A percentile compares a stretch with the other conserved stretches of the same genome.
Evolutionary conservation across 805 yeast species (phyloP).

Genomic region (Monosporozyma servazzii): DNA sequence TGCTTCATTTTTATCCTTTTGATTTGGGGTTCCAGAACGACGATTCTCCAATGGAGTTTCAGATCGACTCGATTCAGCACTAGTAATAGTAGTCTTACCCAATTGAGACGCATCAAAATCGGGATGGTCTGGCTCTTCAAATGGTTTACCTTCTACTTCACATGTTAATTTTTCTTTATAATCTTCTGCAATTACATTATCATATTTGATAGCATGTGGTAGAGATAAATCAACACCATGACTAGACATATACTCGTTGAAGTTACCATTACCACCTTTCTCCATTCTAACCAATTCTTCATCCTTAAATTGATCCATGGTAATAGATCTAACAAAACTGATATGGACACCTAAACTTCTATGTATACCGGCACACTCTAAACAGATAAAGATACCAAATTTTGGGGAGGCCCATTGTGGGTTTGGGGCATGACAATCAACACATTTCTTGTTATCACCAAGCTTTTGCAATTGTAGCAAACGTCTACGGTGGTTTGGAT

Average conservation of each 20-base stretch:
- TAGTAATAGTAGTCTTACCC: not conserved
- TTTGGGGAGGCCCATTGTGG: slow-evolving; percentile 99
- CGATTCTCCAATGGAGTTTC: slow-evolving; percentile 33
- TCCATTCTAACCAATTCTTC: slow-evolving; percentile 90
- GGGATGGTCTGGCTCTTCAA: slow-evolving; percentile 54
- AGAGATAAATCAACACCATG: slow-evolving; percentile 61
- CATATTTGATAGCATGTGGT: slow-evolving; percentile 68
- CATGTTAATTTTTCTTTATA: slow-evolving; percentile 77
- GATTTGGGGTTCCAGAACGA: slow-evolving; percentile 34
- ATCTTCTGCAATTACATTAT: slow-evolving; percentile 89
- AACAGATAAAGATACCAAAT: slow-evolving; percentile 92
- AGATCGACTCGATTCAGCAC: slow-evolving; percentile 8
- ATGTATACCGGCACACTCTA: slow-evolving; percentile 96
- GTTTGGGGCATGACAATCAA: slow-evolving; percentile 90
- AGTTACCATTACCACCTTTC: slow-evolving; percentile 80
- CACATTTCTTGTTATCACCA: slow-evolving; percentile 80
- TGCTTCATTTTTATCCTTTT: slow-evolving; percentile 60
- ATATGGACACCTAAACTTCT: slow-evolving; percentile 94
- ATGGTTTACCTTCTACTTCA: slow-evolving; percentile 62
- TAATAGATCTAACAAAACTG: slow-evolving; percentile 90
- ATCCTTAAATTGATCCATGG: slow-evolving; percentile 97
- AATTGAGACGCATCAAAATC: slow-evolving; percentile 27
- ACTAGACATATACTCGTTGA: slow-evolving; percentile 54
- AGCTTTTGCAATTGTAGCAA: slow-evolving; percentile 66
- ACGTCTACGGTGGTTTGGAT: slow-evolving; percentile 84